Evolutionary conservation across 305 asterid genomes (phyloP).

Genomic region (Striga hermonthica): DNA sequence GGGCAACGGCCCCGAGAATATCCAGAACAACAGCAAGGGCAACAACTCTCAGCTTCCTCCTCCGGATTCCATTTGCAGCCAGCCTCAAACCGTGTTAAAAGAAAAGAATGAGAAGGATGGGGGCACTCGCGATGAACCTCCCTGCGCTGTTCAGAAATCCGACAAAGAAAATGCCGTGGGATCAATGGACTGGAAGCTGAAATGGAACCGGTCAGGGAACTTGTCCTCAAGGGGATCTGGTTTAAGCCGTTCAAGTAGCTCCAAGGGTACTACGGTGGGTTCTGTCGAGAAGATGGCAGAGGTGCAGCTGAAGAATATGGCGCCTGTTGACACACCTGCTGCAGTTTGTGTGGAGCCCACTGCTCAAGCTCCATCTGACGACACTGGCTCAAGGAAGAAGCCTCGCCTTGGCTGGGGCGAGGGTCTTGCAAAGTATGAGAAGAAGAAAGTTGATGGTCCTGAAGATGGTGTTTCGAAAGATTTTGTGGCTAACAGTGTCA

Average conservation of each 20-base stretch:
- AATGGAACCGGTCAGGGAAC: slow-evolving; percentile 83
- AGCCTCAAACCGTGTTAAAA: slow-evolving; percentile 43
- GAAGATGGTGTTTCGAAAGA: slow-evolving; percentile 56
- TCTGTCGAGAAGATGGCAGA: slow-evolving; percentile 55
- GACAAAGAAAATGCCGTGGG: slow-evolving; percentile 61
- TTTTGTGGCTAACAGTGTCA: slow-evolving; percentile 37
- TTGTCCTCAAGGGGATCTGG: slow-evolving; percentile 77
- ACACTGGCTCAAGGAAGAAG: slow-evolving; percentile 79
- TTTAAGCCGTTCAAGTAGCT: slow-evolving; percentile 70
- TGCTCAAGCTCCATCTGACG: slow-evolving; percentile 56
- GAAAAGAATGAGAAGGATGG: slow-evolving; percentile 51
- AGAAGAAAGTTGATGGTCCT: slow-evolving; percentile 76
- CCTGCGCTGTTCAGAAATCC: slow-evolving; percentile 41
- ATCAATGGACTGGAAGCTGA: slow-evolving; percentile 75
- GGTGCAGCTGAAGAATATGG: slow-evolving; percentile 44
- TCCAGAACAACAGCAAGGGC: slow-evolving; percentile 32
- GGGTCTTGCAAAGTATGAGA: slow-evolving; percentile 96
- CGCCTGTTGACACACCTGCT: slow-evolving; percentile 57
- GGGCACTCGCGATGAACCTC: slow-evolving; percentile 34
- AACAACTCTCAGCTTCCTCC: slow-evolving; percentile 40
- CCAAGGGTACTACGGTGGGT: slow-evolving; percentile 68
- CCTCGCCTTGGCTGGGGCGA: slow-evolving; percentile 99
- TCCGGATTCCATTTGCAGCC: slow-evolving; percentile 35
- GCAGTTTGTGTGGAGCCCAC: slow-evolving; percentile 45
- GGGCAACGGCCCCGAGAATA: slow-evolving; percentile 37